Conservation (phyloP, 2,329 filamentous ascomycete genomes). For the Aspergillus fumigatiaffinis region DNA sequence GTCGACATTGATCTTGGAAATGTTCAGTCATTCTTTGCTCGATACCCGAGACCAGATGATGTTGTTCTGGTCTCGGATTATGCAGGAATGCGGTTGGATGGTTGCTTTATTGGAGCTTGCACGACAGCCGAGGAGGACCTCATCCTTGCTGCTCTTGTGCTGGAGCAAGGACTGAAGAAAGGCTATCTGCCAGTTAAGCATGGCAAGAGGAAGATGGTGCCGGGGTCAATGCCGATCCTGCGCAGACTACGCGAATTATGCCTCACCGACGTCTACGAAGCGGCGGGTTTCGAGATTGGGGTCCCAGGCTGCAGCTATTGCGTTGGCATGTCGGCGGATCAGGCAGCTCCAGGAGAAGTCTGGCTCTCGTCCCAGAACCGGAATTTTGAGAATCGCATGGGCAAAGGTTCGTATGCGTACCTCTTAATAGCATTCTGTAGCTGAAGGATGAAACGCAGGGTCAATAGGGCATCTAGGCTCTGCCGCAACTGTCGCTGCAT, state of each 20-base stretch:
- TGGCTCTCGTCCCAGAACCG: constrained; percentile 47
- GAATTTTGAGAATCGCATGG: constrained; percentile 48
- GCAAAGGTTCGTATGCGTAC: constrained; percentile 27
- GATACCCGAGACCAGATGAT: constrained; percentile 43
- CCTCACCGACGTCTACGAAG: constrained; percentile 37
- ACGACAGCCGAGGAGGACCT: constrained; percentile 47
- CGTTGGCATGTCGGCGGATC: constrained; percentile 42
- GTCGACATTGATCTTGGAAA: constrained; percentile 37
- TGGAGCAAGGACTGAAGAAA: constrained; percentile 35
- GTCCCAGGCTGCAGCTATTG: constrained; percentile 46
- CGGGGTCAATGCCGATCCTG: constrained; percentile 40
- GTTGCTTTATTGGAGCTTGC: constrained; percentile 47
- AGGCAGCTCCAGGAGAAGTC: constrained; percentile 39
- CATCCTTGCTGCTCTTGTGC: constrained; percentile 40
- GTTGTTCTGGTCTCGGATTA: constrained; percentile 40
- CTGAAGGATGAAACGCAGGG: constrained; percentile 18
- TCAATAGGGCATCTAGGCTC: constrained; percentile 45
- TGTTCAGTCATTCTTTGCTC: constrained; percentile 38
- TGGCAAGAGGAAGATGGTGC: constrained; percentile 41
- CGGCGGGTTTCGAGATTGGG: constrained; percentile 42
- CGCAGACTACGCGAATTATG: constrained; percentile 33
- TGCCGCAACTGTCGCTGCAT: constrained; percentile 46
- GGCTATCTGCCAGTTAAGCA: constrained; percentile 26
- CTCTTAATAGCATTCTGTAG: not conserved
- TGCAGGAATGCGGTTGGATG: constrained; percentile 33